Evolutionary conservation across 2,329 filamentous ascomycete genomes (phyloP).

Genomic region (Mollisia scopiformis): DNA sequence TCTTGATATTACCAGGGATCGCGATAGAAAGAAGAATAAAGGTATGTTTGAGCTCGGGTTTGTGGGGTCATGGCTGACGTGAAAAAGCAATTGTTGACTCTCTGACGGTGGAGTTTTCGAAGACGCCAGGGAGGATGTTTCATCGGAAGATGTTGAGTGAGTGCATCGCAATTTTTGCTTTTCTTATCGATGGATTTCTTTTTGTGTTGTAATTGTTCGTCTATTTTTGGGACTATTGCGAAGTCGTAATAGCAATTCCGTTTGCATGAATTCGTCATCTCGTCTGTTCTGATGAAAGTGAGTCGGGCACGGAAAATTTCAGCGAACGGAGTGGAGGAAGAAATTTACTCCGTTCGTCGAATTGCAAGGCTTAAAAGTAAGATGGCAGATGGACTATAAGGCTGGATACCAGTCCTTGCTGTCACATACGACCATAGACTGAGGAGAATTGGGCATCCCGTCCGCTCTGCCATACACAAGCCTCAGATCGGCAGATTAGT

Average conservation of each 20-base stretch:
- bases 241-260: neutral
- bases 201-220: neutral
- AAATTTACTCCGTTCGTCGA: too few species aligned
- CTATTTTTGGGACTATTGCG: neutral
- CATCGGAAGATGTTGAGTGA: slow-evolving; percentile 76
- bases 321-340: too few species aligned
- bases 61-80: slow-evolving; percentile 11
- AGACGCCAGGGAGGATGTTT: slow-evolving; percentile 75
- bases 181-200: neutral
- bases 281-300: too few species aligned
- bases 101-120: slow-evolving; percentile 77
- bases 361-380: too few species aligned
- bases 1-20: slow-evolving; percentile 74
- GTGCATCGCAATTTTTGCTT: slow-evolving; percentile 22
- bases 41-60: slow-evolving; percentile 45
- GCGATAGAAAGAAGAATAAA: slow-evolving; percentile 51
- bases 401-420: neutral
- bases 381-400: too few species aligned
- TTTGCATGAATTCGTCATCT: neutral
- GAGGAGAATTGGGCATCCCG: slow-evolving; percentile 30
- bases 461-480: slow-evolving; percentile 34
- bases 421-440: slow-evolving; percentile 25
- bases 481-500: slow-evolving; percentile 32
- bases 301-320: neutral
- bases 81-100: slow-evolving; percentile 62